Conservation (phyloP, 2,329 filamentous ascomycete species). For the Simplicillium sp. region DNA sequence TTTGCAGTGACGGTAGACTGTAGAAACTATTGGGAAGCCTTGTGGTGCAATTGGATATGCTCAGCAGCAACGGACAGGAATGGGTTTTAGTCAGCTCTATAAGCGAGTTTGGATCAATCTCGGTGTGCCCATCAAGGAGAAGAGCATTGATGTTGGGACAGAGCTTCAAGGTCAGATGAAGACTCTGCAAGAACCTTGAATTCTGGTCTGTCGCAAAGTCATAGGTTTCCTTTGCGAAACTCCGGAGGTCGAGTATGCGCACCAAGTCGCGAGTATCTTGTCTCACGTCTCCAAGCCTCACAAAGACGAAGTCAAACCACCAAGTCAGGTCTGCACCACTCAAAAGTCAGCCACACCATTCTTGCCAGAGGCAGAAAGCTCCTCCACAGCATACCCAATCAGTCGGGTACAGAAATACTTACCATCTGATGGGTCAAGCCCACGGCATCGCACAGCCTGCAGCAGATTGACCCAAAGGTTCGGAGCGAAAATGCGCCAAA, state of each 20-base stretch:
- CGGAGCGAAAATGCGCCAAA: constrained; percentile 39
- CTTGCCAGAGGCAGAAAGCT: neutral
- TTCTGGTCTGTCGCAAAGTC: constrained; percentile 30
- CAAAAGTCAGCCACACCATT: neutral
- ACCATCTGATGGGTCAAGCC: constrained; percentile 36
- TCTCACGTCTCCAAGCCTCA: constrained; percentile 23
- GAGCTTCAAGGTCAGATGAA: constrained; percentile 25
- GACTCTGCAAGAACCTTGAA: constrained; percentile 20
- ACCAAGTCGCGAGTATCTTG: constrained; percentile 31
- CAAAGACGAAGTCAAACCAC: constrained; percentile 36
- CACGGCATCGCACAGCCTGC: constrained; percentile 23
- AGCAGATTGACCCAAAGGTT: constrained; percentile 44
- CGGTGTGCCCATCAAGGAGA: constrained; percentile 35
- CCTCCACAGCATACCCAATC: neutral
- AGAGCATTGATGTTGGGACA: constrained; percentile 37
- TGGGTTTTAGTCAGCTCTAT: constrained; percentile 8
- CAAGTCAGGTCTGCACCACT: constrained; percentile 33
- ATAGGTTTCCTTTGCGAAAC: constrained; percentile 27
- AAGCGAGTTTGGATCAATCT: constrained; percentile 31
- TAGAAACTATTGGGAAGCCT: constrained; percentile 32
- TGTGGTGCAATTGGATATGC: constrained; percentile 29
- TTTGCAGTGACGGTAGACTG: constrained; percentile 20
- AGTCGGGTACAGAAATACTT: constrained; percentile 11
- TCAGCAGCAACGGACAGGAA: constrained; percentile 29
- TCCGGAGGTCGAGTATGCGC: constrained; percentile 37